phyloP scores from a whole-genome alignment of 1,139 yeast species.

The Suhomyces coccinellae region DNA sequence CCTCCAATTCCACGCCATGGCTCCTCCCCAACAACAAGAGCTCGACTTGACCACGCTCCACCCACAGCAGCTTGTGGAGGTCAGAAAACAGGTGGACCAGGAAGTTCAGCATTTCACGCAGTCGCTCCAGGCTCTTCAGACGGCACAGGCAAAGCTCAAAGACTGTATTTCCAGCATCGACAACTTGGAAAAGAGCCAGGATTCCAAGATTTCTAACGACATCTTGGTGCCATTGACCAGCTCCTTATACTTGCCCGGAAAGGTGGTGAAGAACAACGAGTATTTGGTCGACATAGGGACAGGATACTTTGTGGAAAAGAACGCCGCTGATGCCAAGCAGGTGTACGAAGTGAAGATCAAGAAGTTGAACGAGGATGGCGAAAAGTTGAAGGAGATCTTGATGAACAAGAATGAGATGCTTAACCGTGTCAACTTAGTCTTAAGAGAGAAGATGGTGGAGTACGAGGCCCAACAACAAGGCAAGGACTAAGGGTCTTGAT shows the following conservation, averaged over 20 bases:
- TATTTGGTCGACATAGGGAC: conserved; percentile 96
- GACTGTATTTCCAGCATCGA: conserved; percentile 79
- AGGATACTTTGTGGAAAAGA: conserved; percentile 88
- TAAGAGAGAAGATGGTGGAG: conserved; percentile 46
- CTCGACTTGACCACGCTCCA: conserved; percentile 68
- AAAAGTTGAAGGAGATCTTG: conserved; percentile 72
- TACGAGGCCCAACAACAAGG: conserved; percentile 37
- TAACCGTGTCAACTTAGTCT: conserved; percentile 53
- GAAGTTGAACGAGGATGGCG: conserved; percentile 71
- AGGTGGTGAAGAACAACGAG: conserved; percentile 56
- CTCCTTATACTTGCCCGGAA: conserved; percentile 88
- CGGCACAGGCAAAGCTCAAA: conserved; percentile 79
- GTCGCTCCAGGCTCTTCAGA: conserved; percentile 78
- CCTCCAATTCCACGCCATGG: conserved; percentile 2
- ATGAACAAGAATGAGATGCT: conserved; percentile 59
- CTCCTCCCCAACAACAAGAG: conserved; percentile 8
- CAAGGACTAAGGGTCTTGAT: not conserved
- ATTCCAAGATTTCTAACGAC: conserved; percentile 38
- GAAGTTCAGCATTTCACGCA: conserved; percentile 85
- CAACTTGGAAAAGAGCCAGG: conserved; percentile 47
- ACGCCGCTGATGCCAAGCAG: conserved; percentile 60
- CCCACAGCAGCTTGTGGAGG: conserved; percentile 81
- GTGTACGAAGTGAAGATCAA: conserved; percentile 76
- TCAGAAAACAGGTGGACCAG: conserved; percentile 80
- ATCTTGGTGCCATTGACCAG: conserved; percentile 86